Evolutionary conservation across 2,329 filamentous ascomycete species (phyloP).

Genomic region (Passalora sequoiae): DNA sequence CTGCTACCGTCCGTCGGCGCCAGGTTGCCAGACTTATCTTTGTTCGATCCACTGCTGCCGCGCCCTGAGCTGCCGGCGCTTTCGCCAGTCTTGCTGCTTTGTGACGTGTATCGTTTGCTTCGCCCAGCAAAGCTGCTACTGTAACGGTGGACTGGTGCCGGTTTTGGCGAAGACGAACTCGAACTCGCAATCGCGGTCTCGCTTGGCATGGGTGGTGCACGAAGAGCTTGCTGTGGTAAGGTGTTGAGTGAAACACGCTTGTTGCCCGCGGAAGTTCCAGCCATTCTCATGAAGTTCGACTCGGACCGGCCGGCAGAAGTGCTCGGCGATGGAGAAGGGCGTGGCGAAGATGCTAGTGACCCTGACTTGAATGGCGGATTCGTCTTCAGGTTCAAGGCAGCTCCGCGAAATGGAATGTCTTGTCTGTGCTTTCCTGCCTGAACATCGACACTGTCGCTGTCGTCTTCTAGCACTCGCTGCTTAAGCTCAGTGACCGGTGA

Average conservation of each 20-base stretch:
- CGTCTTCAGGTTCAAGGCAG: conserved; percentile 66
- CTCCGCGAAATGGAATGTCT: conserved; percentile 9
- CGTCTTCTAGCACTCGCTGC: conserved; percentile 24
- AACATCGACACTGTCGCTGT: conserved; percentile 13
- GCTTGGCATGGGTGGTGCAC: conserved; percentile 59
- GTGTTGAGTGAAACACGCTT: conserved; percentile 69
- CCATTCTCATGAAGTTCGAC: conserved; percentile 12
- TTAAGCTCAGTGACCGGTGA: conserved; percentile 29
- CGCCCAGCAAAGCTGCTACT: conserved; percentile 93
- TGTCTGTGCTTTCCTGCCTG: conserved; percentile 7
- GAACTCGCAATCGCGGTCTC: conserved; percentile 61
- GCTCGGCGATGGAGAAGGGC: conserved; percentile 48
- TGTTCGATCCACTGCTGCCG: conserved; percentile 65
- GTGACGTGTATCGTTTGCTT: conserved; percentile 67
- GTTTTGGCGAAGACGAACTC: conserved; percentile 70
- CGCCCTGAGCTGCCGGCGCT: conserved; percentile 77
- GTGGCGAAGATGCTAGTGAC: conserved; percentile 58
- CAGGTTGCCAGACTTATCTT: conserved; percentile 16
- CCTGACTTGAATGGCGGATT: conserved; percentile 97
- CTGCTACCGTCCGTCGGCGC: not conserved
- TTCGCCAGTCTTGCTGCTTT: conserved; percentile 64
- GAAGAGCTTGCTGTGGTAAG: conserved; percentile 67
- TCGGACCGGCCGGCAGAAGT: conserved; percentile 33
- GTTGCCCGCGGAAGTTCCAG: conserved; percentile 18
- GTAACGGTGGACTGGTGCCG: conserved; percentile 72